These are phyloP conservation scores for Exophiala mesophila DNA, from an alignment of 2,329 filamentous ascomycete genomes.

Conservation along the genomic window DNA sequence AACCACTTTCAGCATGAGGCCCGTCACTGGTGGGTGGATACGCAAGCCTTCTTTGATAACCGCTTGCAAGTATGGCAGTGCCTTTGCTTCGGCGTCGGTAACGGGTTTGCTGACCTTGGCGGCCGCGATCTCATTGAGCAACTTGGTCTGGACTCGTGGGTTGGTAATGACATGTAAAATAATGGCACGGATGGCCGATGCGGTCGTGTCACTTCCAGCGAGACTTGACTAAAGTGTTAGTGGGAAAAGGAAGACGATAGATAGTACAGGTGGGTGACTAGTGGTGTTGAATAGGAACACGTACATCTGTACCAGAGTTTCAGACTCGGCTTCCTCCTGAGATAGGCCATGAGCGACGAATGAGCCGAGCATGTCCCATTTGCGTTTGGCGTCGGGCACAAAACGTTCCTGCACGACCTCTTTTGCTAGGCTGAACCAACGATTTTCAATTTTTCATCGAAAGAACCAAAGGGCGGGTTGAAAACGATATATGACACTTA, in stretches of 20 bases:
- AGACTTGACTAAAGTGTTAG: slow-evolving; percentile 45
- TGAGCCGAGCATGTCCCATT: slow-evolving; percentile 30
- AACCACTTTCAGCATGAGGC: slow-evolving; percentile 34
- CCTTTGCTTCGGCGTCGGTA: slow-evolving; percentile 35
- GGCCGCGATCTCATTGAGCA: slow-evolving; percentile 37
- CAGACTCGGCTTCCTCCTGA: slow-evolving; percentile 13
- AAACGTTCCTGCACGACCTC: slow-evolving; percentile 25
- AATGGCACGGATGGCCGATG: slow-evolving; percentile 54
- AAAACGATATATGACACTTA: slow-evolving; percentile 14
- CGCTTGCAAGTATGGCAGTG: slow-evolving; percentile 47
- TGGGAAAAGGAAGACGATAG: not conserved
- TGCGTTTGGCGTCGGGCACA: slow-evolving; percentile 10
- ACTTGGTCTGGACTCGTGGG: slow-evolving; percentile 42
- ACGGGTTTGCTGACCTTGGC: slow-evolving; percentile 27
- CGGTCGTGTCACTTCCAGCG: slow-evolving; percentile 56
- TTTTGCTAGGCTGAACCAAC: slow-evolving; percentile 23
- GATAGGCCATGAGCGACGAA: slow-evolving; percentile 29
- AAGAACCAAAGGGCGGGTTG: slow-evolving; percentile 8
- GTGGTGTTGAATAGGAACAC: not conserved
- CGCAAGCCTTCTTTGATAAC: slow-evolving; percentile 48
- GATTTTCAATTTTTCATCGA: no score
- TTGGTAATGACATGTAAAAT: slow-evolving; percentile 48
- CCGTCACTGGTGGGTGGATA: slow-evolving; percentile 42
- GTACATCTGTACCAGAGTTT: slow-evolving; percentile 19
- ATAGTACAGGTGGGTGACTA: no score